Base-by-base conservation (phyloP, 345 rosid genomes). In the Eucalyptus marginata region DNA sequence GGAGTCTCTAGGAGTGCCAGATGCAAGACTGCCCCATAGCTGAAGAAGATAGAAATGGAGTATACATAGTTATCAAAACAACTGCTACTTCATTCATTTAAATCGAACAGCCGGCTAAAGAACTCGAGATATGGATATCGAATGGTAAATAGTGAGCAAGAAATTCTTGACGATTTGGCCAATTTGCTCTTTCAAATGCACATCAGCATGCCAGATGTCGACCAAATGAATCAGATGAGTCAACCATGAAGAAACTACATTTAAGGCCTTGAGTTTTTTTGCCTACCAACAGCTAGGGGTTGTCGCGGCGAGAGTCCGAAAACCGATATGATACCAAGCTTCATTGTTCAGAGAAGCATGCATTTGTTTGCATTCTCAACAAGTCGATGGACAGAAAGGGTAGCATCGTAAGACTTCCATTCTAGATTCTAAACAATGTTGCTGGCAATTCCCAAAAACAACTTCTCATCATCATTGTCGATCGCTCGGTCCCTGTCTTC, bases 401-500 rank as follows among this genome's bases (percentile, higher is more conserved):
- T 56, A 56, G 13, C 29, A 24, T 24, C 3, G 12, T 56, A 24
- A 56, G 29, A 8, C 6, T 56, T 24, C 58, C 58, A 52, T 52
- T 52, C 56, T 52, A 52, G 10, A 18, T 52, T 18, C 10, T 52
- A 3, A 52, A 52, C 24, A 52, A 52, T 7, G 58, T 7, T 52
- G 58, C 24, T 7, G 24, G 1, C 4, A 1, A 56, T 56, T 56
- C 29, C 62, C 1, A 24, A 24, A 24, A 56, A 56, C 12, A 56
- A 56, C 29, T 56, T 56, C 62, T 9, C 62, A 24, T 56, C 6
- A 0, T 56, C 62, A 0, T 3, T 0, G 24, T 1, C 4, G 0
- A 52, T 52, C 0, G 0, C 58, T 3, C 0, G 0, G 10, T 18
- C 24, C 56, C 1, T 52, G 1, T 56, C 6, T 56, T 56, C 6